A percentile compares a stretch with the other conserved stretches of the same genome.
Conservation (phyloP, 805 yeast species). For the Teunomyces barrocoloradensis region DNA sequence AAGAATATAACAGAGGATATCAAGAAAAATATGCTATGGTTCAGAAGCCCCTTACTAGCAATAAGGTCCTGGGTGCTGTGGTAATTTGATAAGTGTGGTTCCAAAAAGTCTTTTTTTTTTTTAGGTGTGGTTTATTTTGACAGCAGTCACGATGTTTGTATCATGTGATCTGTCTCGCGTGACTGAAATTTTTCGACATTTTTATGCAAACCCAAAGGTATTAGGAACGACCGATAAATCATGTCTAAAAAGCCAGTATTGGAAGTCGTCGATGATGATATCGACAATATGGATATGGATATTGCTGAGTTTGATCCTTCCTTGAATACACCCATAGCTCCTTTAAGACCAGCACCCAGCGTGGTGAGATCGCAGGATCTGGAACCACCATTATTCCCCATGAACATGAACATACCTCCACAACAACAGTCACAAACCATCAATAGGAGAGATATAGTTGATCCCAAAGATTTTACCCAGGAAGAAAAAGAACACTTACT, state of each 20-base stretch:
- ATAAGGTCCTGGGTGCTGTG: not conserved
- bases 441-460: slow-evolving; percentile 19
- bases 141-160: not conserved
- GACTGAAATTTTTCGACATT: not conserved
- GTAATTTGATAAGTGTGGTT: slow-evolving; percentile 1
- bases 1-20: not conserved
- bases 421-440: slow-evolving; percentile 7
- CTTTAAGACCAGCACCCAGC: slow-evolving; percentile 54
- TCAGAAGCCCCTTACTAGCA: not conserved
- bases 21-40: not conserved
- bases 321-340: slow-evolving; percentile 68
- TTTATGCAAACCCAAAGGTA: not conserved
- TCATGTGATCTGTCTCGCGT: not conserved
- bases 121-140: not conserved
- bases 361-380: slow-evolving; percentile 61
- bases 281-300: slow-evolving; percentile 92
- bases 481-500: slow-evolving; percentile 65
- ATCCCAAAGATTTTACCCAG: slow-evolving; percentile 39
- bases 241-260: slow-evolving; percentile 57
- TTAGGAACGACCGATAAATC: not conserved
- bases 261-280: slow-evolving; percentile 80
- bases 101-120: not conserved
- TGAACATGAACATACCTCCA: slow-evolving; percentile 22
- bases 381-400: slow-evolving; percentile 24
- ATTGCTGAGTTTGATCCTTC: slow-evolving; percentile 81